Conservation (phyloP, 768 basidiomycete species). For the Pleurotus djamor region DNA sequence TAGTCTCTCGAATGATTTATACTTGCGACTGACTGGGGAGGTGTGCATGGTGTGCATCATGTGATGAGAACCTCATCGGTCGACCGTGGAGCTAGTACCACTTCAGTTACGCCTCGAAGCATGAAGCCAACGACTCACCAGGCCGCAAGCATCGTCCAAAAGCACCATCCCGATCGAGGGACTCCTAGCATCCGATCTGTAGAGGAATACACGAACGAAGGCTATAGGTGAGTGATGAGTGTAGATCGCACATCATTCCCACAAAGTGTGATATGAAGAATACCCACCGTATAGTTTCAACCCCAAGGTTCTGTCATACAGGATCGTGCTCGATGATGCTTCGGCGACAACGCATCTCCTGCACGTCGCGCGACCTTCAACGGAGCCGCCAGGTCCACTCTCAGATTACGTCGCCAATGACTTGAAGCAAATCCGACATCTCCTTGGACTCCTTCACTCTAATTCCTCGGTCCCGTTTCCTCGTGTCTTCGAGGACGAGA, state of each 20-base stretch:
- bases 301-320: neutral
- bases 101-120: too few relatives aligned
- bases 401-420: constrained; percentile 29
- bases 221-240: constrained; percentile 1
- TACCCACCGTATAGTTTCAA: neutral
- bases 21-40: too few relatives aligned
- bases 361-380: neutral
- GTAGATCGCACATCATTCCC: too few relatives aligned
- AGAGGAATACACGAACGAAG: neutral
- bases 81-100: too few relatives aligned
- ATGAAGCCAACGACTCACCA: neutral
- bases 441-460: constrained; percentile 39
- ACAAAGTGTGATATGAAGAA: too few relatives aligned
- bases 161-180: neutral
- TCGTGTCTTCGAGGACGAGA: constrained; percentile 45
- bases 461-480: constrained; percentile 51
- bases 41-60: too few relatives aligned
- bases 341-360: neutral
- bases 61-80: too few relatives aligned
- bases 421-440: constrained; percentile 31
- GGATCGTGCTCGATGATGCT: neutral
- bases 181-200: neutral
- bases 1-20: too few relatives aligned
- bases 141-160: neutral
- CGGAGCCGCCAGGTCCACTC: neutral